phyloP scores from a whole-genome alignment of 2,329 filamentous ascomycete genomes.

The Trichoderma asperellum region DNA sequence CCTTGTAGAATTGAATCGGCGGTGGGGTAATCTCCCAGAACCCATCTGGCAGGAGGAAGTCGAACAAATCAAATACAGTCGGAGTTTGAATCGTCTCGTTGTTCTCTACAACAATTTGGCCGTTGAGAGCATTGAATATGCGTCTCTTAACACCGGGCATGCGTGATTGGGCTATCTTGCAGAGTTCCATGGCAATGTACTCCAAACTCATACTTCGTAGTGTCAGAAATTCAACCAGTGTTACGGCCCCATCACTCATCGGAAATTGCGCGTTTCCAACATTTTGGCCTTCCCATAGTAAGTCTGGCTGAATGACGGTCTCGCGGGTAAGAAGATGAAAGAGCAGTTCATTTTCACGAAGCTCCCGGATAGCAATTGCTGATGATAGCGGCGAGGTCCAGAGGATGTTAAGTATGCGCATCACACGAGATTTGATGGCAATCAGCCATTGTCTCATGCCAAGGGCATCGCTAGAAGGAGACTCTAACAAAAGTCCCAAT shows the following conservation, averaged over 20 bases:
- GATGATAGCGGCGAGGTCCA: constrained; percentile 84
- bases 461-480: constrained; percentile 66
- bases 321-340: constrained; percentile 76
- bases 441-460: constrained; percentile 70
- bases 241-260: constrained; percentile 65
- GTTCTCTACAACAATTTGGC: constrained; percentile 69
- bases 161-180: constrained; percentile 71
- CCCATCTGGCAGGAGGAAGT: constrained; percentile 70
- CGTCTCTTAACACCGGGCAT: constrained; percentile 71
- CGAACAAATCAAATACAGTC: constrained; percentile 89
- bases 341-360: constrained; percentile 79
- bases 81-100: constrained; percentile 69
- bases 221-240: constrained; percentile 76
- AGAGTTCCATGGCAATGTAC: constrained; percentile 84
- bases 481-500: constrained; percentile 69
- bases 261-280: constrained; percentile 69
- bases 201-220: constrained; percentile 78
- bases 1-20: constrained; percentile 62
- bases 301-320: constrained; percentile 67
- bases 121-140: constrained; percentile 75
- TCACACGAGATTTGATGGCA: constrained; percentile 67
- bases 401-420: constrained; percentile 76
- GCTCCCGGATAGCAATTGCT: constrained; percentile 72
- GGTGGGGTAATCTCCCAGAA: constrained; percentile 58
- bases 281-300: constrained; percentile 73